Evolutionary conservation across 352 stramenopile species (phyloP), one percentile per base, ranked within the genome.

Genomic region (Globisporangium spinosum): DNA sequence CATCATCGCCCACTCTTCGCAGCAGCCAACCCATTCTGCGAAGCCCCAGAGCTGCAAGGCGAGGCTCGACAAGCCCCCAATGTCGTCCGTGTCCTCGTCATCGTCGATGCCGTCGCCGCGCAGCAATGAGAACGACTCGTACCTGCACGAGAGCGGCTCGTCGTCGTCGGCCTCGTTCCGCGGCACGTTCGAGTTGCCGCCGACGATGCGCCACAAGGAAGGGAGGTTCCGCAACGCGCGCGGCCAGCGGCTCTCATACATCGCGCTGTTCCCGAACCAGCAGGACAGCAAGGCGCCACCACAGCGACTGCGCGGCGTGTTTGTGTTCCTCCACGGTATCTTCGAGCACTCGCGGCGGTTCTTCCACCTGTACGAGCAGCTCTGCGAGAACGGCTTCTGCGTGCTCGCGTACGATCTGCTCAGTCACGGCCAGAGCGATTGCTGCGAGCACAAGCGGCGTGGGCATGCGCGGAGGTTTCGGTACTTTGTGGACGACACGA

Each of bases 401-500:
- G 78, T 85, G 0, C 38, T 82, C n/a, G 76, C 77, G 6, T 86
- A 85, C 60, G 80, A 89, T 54, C 45, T 83, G 9, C 27, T 86
- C 7, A 75, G 72, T 56, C 78, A 89, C 64, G 80, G 80, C 7
- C 45, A 62, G 15, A 89, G 80, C 35, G 78, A 83, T 60, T 70
- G 53, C n/a, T 71, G 77, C 56, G 63, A 72, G 13, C 70, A 76
- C n/a, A 63, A 68, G 15, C 53, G 74, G 17, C 66, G 78, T n/a
- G 76, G 71, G 1, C 75, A 85, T 47, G 70, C 65, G 27, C 38
- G 65, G 10, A 64, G 60, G 20, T 85, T 85, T 58, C 73, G 75
- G 3, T 75, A 83, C 53, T 80, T 88, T 58, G 75, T 88, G 56
- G 68, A 86, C 58, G 80, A 88, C 65, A 78, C 76, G 55, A 82